Base-by-base conservation (phyloP, 1,284 basidiomycete genomes). In the Vanrija pseudolonga region DNA sequence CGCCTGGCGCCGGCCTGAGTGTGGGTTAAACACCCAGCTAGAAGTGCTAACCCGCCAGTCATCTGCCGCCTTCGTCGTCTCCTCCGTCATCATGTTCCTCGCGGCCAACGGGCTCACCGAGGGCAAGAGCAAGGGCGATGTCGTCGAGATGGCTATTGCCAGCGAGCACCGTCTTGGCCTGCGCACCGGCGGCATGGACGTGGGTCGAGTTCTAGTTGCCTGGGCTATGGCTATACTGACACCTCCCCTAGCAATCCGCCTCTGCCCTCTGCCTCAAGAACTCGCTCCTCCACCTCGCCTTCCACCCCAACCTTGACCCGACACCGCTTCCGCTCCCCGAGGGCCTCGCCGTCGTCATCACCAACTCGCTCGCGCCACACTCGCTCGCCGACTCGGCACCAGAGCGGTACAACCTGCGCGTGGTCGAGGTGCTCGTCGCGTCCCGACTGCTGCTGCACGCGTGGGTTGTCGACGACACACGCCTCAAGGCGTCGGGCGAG, bases 281-380 rank as follows among this genome's bases (percentile, higher is more conserved):
- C 36, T 84, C 86, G 4, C 85, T 88, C 0, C 80, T 91, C 24
- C 89, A 89, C 68, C 85, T 90, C 64, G 81, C 84, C 19, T 93
- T 92, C 80, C 86, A 84, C 71, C 90, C 90, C 6, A 77, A 77
- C n/a, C 82, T 93, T 14, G 69, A 78, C 37, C 86, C 85, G 0
- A 82, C 85, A 14, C 83, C 83, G 0, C 80, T 79, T 6, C 71
- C 72, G 12, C 57, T 66, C 3, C 63, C 69, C 7, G 36, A 57
- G 0, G 45, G 49, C 22, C 56, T 69, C 17, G 84, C 85, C 6
- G 85, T 93, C 65, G 86, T 92, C 51, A 85, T 86, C 65, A 87
- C 89, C 14, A 90, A 93, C 77, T 89, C 88, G 17, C 83, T 90
- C 38, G 85, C 90, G 26, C 84, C 87, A n/a, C 85, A 87, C 28